Evolutionary conservation across 1,284 basidiomycete species (phyloP), one percentile per base, ranked within the genome.

Genomic region (Cutaneotrichosporon sp.): DNA sequence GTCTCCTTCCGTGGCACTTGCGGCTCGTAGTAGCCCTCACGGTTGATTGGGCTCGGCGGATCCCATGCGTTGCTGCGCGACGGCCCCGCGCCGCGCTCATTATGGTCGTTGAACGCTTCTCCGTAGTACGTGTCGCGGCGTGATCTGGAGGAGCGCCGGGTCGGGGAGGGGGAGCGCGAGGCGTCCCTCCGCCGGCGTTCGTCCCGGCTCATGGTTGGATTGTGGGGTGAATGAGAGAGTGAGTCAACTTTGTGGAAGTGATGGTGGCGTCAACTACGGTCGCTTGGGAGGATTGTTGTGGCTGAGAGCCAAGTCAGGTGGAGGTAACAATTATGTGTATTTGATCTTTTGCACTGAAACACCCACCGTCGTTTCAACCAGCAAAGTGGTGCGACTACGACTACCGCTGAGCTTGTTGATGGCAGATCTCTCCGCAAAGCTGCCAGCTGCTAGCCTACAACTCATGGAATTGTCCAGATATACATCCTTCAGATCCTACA

Each of bases 401-500:
- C n/a, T n/a, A n/a, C n/a, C n/a, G n/a, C n/a, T n/a, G n/a, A n/a
- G n/a, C n/a, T n/a, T n/a, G n/a, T n/a, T n/a, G n/a, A n/a, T n/a
- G n/a, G n/a, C n/a, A n/a, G n/a, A n/a, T n/a, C n/a, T n/a, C n/a
- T n/a, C n/a, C n/a, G n/a, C n/a, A n/a, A n/a, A n/a, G n/a, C n/a
- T n/a, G 29, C 5, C 29, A 29, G 29, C 29, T 29, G 29, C 5
- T 29, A 29, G 29, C 29, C 5, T 9, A 29, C 29, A 29, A 9
- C 29, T 29, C 29, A 29, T 29, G 29, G 29, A 29, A 42, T 7
- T 42, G 38, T 42, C 38, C 38, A 42, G 36, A 42, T 42, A n/a
- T 42, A 42, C 38, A 42, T 42, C 38, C 38, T n/a, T 42, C 38
- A 42, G 38, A 42, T 42, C 38, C 18, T 42, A 42, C 38, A 42